phyloP scores from a whole-genome alignment of 192 early-diverging fungal species.

The Jimgerdemannia lactiflua region DNA sequence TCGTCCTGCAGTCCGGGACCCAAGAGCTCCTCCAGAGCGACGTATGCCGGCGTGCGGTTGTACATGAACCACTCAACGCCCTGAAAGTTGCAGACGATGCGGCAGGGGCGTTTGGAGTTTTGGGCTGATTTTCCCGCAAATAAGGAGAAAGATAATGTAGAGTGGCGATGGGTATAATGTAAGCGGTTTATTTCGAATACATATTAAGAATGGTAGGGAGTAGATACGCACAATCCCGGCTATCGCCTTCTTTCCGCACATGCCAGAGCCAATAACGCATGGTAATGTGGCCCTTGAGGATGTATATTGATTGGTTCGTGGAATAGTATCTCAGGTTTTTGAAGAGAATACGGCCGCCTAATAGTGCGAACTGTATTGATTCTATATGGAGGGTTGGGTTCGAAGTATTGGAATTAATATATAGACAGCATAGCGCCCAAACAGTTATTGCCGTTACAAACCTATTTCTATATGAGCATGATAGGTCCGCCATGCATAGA shows the following conservation, averaged over 20 bases:
- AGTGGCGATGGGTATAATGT: background rate
- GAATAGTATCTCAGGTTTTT: slow-evolving; percentile 71
- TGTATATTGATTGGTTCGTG: slow-evolving; percentile 63
- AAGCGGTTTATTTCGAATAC: too few species aligned
- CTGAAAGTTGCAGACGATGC: slow-evolving; percentile 63
- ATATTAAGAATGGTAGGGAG: background rate
- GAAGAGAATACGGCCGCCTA: slow-evolving; percentile 76
- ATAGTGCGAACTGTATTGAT: slow-evolving; percentile 63
- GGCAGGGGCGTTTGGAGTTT: slow-evolving; percentile 37
- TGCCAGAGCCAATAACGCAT: slow-evolving; percentile 71
- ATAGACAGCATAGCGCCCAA: slow-evolving; percentile 1
- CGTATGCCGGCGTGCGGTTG: slow-evolving; percentile 73
- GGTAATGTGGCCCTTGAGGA: slow-evolving; percentile 71
- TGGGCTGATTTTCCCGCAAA: background rate
- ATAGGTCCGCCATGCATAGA: slow-evolving; percentile 67
- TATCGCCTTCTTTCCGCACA: slow-evolving; percentile 40
- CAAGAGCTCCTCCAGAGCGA: slow-evolving; percentile 46
- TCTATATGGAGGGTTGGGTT: slow-evolving; percentile 34
- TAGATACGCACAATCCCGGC: slow-evolving; percentile 1
- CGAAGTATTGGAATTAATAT: slow-evolving; percentile 1
- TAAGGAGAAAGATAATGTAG: background rate
- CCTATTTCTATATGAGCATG: slow-evolving; percentile 70
- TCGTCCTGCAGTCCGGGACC: background rate
- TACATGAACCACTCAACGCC: slow-evolving; percentile 83
- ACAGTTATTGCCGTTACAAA: slow-evolving; percentile 24